Base-by-base conservation (phyloP, 2,329 filamentous ascomycete species). In the Hymenoscyphus albidus region DNA sequence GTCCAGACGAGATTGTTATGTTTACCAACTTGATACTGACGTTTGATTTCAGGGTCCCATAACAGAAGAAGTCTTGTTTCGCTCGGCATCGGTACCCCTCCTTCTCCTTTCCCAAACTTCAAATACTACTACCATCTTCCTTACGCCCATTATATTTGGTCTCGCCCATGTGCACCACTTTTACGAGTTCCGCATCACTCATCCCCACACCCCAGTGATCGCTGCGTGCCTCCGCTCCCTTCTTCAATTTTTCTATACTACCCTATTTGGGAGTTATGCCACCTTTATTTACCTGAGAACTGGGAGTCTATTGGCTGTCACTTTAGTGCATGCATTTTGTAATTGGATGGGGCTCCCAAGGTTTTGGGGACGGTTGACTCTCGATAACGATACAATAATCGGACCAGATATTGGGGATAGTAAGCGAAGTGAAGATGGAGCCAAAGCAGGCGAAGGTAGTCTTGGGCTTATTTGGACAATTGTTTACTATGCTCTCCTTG, bases 161-260 rank as follows among this genome's bases (percentile, higher is more conserved):
- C 87, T 97, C 56, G 93, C 95, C 7, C 95, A 99, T 78, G 78
- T 96, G 58, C 94, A 99, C 78, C 95, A 99, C 78, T 92, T 96
- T 76, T 96, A 97, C 80, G 95, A 98, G 78, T 97, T 96, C 77
- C 85, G 90, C 64, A 81, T 96, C 64, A 91, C 90, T 1, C 87
- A 96, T 71, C 91, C 92, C 9, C 81, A 86, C 67, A 87, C 89
- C 1, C 85, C 91, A 0, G 74, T 88, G 13, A 69, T 82, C 0
- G 81, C 85, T 1, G 87, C 89, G 6, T 73, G 95, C 5, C 74
- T 90, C 35, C 87, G 92, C 59, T 92, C 92, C 1, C 69, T 93
- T 12, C 83, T 98, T 69, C 95, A 98, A 75, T 89, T 99, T 72
- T 81, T 84, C 3, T 99, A 96, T 77, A 99, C 95, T 0, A 93